A percentile compares a stretch with the other conserved stretches of the same genome.
These are phyloP conservation scores for Ustilago shanxiensis DNA, from an alignment of 1,284 basidiomycete genomes.

Conservation along the genomic window DNA sequence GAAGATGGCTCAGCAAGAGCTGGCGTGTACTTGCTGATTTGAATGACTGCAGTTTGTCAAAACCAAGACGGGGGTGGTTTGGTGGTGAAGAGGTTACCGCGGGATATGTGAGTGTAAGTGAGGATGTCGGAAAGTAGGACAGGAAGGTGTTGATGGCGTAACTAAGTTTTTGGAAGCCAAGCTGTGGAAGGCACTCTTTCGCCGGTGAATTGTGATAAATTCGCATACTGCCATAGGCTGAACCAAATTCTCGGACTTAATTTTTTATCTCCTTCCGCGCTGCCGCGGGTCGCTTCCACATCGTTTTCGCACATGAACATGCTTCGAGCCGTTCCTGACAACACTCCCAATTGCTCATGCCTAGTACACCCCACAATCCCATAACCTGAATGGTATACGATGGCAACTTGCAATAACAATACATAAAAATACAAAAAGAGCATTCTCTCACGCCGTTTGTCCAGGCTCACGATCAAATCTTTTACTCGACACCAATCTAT, in stretches of 20 bases:
- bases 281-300: conserved; percentile 8
- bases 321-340: no score
- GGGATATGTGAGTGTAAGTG: background rate
- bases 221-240: background rate
- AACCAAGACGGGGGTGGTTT: no score
- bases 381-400: background rate
- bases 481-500: conserved; percentile 45
- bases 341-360: background rate
- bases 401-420: background rate
- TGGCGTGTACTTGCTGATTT: conserved; percentile 1
- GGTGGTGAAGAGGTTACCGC: no score
- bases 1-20: conserved; percentile 23
- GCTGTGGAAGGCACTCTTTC: background rate
- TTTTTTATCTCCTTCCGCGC: conserved; percentile 1
- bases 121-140: background rate
- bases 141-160: background rate
- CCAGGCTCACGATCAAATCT: conserved; percentile 24
- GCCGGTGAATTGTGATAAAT: background rate
- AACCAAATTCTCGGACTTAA: conserved; percentile 12
- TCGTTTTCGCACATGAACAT: no score
- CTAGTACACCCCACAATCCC: background rate
- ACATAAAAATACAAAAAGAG: background rate
- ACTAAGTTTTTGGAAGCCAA: no score
- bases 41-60: conserved; percentile 12
- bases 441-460: background rate